Percentiles rank a stretch among this genome's conserved stretches.
phyloP scores from a whole-genome alignment of 495 filamentous ascomycete species.

The Astrocystis sublimbata region DNA sequence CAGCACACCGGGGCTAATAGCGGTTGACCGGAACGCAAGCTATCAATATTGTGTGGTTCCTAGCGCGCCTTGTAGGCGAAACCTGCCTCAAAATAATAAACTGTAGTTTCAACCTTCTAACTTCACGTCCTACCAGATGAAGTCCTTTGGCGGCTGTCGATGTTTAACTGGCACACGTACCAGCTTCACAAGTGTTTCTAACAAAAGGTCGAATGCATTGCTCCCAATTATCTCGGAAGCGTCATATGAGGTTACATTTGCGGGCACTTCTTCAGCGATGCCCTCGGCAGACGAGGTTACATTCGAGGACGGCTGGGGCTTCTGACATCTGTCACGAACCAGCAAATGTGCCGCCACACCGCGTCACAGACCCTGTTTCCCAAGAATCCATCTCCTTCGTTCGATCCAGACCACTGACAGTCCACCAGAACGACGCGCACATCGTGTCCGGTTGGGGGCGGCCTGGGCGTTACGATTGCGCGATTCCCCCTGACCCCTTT shows the following conservation, averaged over 20 bases:
- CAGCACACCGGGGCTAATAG: no score
- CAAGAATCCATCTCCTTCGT: not conserved
- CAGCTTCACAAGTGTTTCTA: not conserved
- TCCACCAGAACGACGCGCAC: not conserved
- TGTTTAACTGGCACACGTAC: not conserved
- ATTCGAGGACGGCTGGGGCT: slow-evolving; percentile 30
- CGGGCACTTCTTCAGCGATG: not conserved
- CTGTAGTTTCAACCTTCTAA: not conserved
- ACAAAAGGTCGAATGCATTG: not conserved
- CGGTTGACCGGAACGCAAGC: no score
- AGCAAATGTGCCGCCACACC: slow-evolving; percentile 17
- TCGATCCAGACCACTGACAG: not conserved
- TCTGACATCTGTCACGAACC: slow-evolving; percentile 33
- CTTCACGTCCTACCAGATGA: not conserved
- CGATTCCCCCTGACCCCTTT: slow-evolving; percentile 14
- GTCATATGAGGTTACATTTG: no score
- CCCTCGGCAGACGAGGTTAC: slow-evolving; percentile 16
- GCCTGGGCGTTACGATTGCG: not conserved
- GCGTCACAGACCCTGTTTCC: slow-evolving; percentile 24
- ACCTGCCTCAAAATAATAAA: not conserved
- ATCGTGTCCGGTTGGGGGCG: not conserved
- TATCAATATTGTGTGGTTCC: no score
- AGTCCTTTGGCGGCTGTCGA: not conserved
- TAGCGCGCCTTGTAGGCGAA: no score
- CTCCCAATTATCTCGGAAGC: no score